Evolutionary conservation across 116 monocot species (phyloP).

Genomic region (Dioscorea cayenensis): DNA sequence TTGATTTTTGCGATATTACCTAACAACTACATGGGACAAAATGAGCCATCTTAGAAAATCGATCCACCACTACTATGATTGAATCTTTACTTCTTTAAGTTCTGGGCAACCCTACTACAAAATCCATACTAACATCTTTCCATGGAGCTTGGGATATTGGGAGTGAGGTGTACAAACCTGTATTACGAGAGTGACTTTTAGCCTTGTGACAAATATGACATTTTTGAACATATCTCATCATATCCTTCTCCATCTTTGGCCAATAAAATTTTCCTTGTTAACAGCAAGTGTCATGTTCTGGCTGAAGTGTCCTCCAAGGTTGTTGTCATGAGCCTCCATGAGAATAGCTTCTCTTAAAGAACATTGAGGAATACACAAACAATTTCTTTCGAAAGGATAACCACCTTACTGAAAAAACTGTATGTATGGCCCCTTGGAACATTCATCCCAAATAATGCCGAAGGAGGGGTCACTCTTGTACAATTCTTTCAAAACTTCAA

Average conservation of each 20-base stretch:
- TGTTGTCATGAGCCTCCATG: neutral
- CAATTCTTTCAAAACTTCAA: conserved; percentile 3
- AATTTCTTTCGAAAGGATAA: neutral
- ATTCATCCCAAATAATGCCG: neutral
- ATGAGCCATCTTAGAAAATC: conserved; percentile 13
- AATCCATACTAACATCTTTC: conserved; percentile 15
- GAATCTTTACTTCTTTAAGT: conserved; percentile 9
- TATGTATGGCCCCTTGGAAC: neutral
- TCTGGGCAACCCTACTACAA: conserved; percentile 2
- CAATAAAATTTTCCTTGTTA: neutral
- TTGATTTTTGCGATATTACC: no score
- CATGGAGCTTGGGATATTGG: neutral
- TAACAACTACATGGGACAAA: conserved; percentile 11
- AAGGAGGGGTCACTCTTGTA: neutral
- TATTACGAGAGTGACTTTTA: neutral
- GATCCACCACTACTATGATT: conserved; percentile 15
- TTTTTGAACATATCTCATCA: neutral
- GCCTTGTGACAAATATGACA: conserved; percentile 3
- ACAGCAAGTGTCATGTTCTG: conserved; percentile 4
- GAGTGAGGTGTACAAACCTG: conserved; percentile 6
- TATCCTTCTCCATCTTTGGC: conserved; percentile 4
- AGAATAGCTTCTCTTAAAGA: neutral
- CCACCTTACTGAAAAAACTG: neutral
- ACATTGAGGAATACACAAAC: conserved; percentile 5
- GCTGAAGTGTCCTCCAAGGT: conserved; percentile 3